Evolutionary conservation across 495 filamentous ascomycete genomes (phyloP), one percentile per base, ranked within the genome.

Genomic region (Pseudomonodictys pantanalensis): DNA sequence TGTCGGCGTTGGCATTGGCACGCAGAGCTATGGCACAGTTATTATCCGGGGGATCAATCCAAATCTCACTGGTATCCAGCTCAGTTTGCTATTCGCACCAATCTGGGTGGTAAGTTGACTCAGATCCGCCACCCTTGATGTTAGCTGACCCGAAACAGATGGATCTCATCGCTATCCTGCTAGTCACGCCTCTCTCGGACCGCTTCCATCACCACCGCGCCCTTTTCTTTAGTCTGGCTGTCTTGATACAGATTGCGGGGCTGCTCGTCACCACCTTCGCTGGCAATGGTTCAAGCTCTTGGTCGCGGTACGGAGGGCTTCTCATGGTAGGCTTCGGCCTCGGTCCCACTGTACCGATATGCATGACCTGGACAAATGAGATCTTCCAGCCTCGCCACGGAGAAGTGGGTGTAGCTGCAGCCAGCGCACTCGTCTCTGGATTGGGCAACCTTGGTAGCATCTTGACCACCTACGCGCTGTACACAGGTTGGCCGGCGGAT

Each of bases 321-420:
- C 75, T 96, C 17, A 84, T 96, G 68, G 85, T 96, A 47, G 91
- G 91, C 5, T 96, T 95, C 71, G 91, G 91, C 3, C 83, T 96
- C 5, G 91, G 91, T 5, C 91, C 91, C 11, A 96, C 91, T 2
- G 91, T 96, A 2, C 91, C 91, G 38, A 90, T 90, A 69, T 90
- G 85, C 68, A 96, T 95, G 90, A 86, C 90, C 54, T 95, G 91
- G 91, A 91, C 91, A 6, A 87, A 82, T 58, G 89, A 95, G 71
- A 87, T 95, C 57, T 96, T 96, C 77, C 91, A 96, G 71, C 83
- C 78, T 18, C 86, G 91, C 3, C 90, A 96, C 66, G 88, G 91
- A 28, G 91, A 96, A 73, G 89, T 96, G 30, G 91, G 91, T 51
- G 91, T 95, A 2, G 91, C 91, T n/a, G 87, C 91, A 38, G 90